Base-by-base conservation (phyloP, 345 rosid species). In the Cardamine occulta region DNA sequence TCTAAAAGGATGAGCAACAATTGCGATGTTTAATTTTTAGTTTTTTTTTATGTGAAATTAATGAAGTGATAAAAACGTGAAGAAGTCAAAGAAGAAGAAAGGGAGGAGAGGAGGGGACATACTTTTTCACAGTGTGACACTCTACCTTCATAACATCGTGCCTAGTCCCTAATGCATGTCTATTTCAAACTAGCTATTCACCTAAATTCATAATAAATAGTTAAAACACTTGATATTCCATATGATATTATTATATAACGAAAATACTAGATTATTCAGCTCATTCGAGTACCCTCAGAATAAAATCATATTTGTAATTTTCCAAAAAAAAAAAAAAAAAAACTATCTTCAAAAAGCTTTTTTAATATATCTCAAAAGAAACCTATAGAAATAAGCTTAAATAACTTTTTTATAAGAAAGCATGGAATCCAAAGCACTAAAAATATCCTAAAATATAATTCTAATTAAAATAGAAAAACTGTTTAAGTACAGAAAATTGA, bases 111-210 rank as follows among this genome's bases (percentile, higher is more conserved):
- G 0, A 23, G 39, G 32, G 66, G 51, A 62, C 34, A 23, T 40
- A 19, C 23, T 40, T 14, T 35, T 40, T 8, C 7, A 40, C 35
- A 63, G 21, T 23, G 67, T 63, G 67, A 42, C 52, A 63, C 19
- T 24, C 8, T 5, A 63, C 51, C 67, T 63, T 63, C 67, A 24
- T 63, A 40, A 7, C 67, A 63, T 24, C 32, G 24, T 63, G 13
- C 19, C 52, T 7, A 15, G 18, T 13, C 21, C 14, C 52, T 32
- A 24, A 13, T 39, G 7, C 18, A 60, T 60, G 47, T 60, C 24
- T 60, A 60, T 60, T 19, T 21, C 49, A 61, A 24, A 39, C 18
- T 61, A 60, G 18, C 11, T 37, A 37, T 37, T 61, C 48, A 35
- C 3, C 31, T 12, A 19, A 3, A 59, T 5, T 1, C 2, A 2